Evolutionary conservation across 805 yeast species (phyloP).

Genomic region (Suhomyces prunicola): DNA sequence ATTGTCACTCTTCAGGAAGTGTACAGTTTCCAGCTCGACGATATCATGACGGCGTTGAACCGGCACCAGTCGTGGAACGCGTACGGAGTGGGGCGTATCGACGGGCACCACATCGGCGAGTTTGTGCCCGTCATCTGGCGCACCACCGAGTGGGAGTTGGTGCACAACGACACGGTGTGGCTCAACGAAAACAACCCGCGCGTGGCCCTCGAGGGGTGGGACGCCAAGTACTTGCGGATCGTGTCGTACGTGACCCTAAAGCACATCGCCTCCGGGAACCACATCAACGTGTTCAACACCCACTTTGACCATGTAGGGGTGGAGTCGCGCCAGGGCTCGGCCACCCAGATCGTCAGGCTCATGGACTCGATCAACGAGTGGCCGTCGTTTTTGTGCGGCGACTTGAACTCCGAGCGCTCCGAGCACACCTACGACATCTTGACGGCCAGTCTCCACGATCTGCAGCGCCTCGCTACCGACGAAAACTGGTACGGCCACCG

Average conservation of each 20-base stretch:
- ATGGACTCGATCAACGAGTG: conserved; percentile 17
- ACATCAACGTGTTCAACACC: conserved; percentile 17
- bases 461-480: conserved; percentile 17
- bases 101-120: conserved; percentile 16
- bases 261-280: conserved; percentile 9
- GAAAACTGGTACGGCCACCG: conserved; percentile 27
- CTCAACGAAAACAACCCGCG: conserved; percentile 12
- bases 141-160: conserved; percentile 14
- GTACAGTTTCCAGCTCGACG: conserved; percentile 14
- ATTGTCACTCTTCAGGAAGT: conserved; percentile 18
- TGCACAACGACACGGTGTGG: conserved; percentile 16
- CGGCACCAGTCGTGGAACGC: conserved; percentile 13
- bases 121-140: conserved; percentile 16
- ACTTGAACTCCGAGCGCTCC: conserved; percentile 24
- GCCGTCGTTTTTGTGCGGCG: conserved; percentile 34
- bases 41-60: conserved; percentile 14
- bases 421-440: conserved; percentile 19
- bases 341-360: conserved; percentile 6
- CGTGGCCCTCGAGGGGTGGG: conserved; percentile 15
- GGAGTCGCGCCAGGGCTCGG: conserved; percentile 11
- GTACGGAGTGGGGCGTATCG: conserved; percentile 15
- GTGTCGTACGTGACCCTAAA: conserved; percentile 16
- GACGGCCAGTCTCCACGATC: conserved; percentile 14
- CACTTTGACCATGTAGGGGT: conserved; percentile 19
- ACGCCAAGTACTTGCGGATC: conserved; percentile 17